These are phyloP conservation scores for Arthrinium phaeospermum DNA, from an alignment of 2,329 filamentous ascomycete species.

Conservation along the genomic window DNA sequence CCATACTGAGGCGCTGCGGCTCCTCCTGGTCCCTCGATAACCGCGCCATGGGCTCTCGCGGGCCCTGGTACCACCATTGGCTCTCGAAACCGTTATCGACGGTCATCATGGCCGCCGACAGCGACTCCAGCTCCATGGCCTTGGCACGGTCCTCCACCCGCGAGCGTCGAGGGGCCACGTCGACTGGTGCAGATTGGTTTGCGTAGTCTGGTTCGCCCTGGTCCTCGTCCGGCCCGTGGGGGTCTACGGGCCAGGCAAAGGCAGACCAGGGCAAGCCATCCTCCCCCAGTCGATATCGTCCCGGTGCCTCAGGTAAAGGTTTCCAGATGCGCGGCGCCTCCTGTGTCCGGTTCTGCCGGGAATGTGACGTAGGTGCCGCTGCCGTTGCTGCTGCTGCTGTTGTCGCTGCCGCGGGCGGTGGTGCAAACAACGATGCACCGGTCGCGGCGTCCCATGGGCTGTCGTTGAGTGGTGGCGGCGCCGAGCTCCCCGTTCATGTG, in stretches of 20 bases:
- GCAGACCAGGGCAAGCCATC: constrained; percentile 54
- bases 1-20: constrained; percentile 29
- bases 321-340: constrained; percentile 45
- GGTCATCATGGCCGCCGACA: constrained; percentile 60
- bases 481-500: constrained; percentile 53
- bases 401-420: not conserved
- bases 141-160: constrained; percentile 42
- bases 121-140: constrained; percentile 50
- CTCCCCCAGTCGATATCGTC: constrained; percentile 51
- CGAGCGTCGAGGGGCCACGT: constrained; percentile 30
- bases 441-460: constrained; percentile 52
- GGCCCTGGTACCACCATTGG: constrained; percentile 62
- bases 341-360: constrained; percentile 23
- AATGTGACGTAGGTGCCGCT: not conserved
- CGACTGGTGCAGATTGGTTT: constrained; percentile 32
- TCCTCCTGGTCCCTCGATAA: constrained; percentile 30
- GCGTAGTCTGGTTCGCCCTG: constrained; percentile 28
- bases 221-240: constrained; percentile 34
- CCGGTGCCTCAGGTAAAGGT: constrained; percentile 47
- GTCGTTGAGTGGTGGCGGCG: constrained; percentile 53
- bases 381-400: not conserved
- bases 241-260: constrained; percentile 41
- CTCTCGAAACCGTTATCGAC: constrained; percentile 64
- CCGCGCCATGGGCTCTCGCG: constrained; percentile 35
- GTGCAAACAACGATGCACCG: constrained; percentile 36